These are phyloP conservation scores for Colletotrichum incanum DNA, from an alignment of 2,329 filamentous ascomycete genomes.

Conservation along the genomic window DNA sequence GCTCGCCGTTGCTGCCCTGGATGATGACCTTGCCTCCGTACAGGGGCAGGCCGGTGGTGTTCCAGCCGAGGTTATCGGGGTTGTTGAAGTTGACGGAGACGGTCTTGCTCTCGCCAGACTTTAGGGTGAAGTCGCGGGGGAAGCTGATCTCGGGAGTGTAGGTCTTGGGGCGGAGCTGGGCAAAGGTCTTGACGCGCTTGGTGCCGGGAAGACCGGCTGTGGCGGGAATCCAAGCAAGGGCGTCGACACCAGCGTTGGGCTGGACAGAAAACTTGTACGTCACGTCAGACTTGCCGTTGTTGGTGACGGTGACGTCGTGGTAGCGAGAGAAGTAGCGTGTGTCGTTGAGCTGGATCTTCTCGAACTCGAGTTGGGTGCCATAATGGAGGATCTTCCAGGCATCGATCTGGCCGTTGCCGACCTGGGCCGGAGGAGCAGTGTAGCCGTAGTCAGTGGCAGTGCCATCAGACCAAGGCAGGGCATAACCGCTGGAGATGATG, in stretches of 20 bases:
- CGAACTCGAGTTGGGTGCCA: conserved; percentile 56
- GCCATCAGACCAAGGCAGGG: conserved; percentile 52
- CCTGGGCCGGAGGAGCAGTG: conserved; percentile 55
- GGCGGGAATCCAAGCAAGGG: conserved; percentile 45
- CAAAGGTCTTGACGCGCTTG: conserved; percentile 45
- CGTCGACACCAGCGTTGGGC: conserved; percentile 55
- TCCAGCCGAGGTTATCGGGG: conserved; percentile 45
- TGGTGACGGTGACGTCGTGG: conserved; percentile 52
- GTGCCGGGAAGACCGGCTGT: conserved; percentile 5
- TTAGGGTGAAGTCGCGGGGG: conserved; percentile 47
- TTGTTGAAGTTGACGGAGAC: conserved; percentile 50
- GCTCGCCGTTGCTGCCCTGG: conserved; percentile 57
- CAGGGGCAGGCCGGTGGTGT: conserved; percentile 49
- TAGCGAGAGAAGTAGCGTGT: conserved; percentile 56
- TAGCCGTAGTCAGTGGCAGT: conserved; percentile 46
- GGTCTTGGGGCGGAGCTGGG: conserved; percentile 45
- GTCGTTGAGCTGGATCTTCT: conserved; percentile 62
- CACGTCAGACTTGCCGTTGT: conserved; percentile 53
- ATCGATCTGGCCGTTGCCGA: conserved; percentile 60
- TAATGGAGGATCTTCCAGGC: conserved; percentile 59
- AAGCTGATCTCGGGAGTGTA: conserved; percentile 42
- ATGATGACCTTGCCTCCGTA: conserved; percentile 55
- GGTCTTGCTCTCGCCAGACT: conserved; percentile 48
- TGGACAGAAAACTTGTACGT: conserved; percentile 53
- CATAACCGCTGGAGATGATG: conserved; percentile 54